Evolutionary conservation across 345 rosid genomes (phyloP), one percentile per base, ranked within the genome.

Genomic region (Bruguiera sexangula): DNA sequence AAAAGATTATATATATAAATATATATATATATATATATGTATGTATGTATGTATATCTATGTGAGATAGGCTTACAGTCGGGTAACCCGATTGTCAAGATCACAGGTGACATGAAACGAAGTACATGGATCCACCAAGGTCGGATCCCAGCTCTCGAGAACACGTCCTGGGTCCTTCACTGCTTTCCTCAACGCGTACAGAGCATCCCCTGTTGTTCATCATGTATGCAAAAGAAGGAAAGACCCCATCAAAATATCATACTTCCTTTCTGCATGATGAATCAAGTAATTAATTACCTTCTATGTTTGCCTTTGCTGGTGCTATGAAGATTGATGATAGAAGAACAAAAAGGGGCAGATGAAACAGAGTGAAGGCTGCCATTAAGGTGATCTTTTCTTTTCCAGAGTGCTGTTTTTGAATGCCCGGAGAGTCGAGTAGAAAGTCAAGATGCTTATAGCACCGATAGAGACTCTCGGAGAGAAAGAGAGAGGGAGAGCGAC

Each of bases 81-180:
- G 67, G 91, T 86, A 62, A 88, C 90, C 58, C 84, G 83, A 73
- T 78, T 83, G 26, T 85, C 82, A 39, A 67, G 26, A 32, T 88
- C 85, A 53, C 94, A 88, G 11, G 90, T 86, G 60, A 88, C 91
- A 59, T 88, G 94, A 66, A 88, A 85, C 94, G 89, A 88, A 72
- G 89, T 86, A 73, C 94, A 88, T 29, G 94, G 94, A 79, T 88
- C 90, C 22, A 85, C 90, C 67, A 85, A 77, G 19, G 86, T 88
- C 16, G 91, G 91, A 79, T 88, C 94, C 90, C 94, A 88, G 81
- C 94, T 86, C 75, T 82, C 67, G 8, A 88, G 86, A 68, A 85
- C 86, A 39, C 68, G 82, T 46, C 77, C 84, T 18, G 90, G 90
- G 71, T 88, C 94, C 72, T 79, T 79, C 64, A 88, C 89, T 31